These are phyloP conservation scores for Candida argentea DNA, from an alignment of 805 yeast genomes.

Conservation along the genomic window DNA sequence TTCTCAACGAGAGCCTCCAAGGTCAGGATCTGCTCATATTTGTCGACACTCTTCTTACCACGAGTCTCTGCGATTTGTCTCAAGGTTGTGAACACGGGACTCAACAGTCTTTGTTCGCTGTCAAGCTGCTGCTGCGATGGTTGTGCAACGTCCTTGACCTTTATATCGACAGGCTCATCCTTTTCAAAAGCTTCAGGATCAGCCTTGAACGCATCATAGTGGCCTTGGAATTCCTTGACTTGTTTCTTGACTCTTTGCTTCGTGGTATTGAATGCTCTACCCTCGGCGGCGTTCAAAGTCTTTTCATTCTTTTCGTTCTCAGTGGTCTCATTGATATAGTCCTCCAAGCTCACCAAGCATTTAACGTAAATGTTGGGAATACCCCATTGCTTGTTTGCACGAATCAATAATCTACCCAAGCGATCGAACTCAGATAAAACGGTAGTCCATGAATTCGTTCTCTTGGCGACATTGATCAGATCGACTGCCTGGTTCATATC, in stretches of 20 bases:
- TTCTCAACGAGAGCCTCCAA: constrained; percentile 52
- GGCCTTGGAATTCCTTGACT: constrained; percentile 54
- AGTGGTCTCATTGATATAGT: constrained; percentile 43
- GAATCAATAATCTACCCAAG: constrained; percentile 53
- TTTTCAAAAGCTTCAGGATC: constrained; percentile 68
- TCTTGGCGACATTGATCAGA: constrained; percentile 57
- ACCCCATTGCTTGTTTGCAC: constrained; percentile 65
- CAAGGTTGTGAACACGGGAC: constrained; percentile 60
- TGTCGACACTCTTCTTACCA: constrained; percentile 92
- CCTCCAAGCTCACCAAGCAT: constrained; percentile 64
- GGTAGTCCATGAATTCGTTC: constrained; percentile 69
- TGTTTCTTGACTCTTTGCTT: constrained; percentile 84
- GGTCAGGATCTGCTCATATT: constrained; percentile 60
- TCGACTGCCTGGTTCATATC: constrained; percentile 65
- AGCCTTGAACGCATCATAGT: constrained; percentile 49
- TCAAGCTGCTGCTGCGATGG: background rate
- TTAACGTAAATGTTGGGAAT: constrained; percentile 66
- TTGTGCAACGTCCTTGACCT: background rate
- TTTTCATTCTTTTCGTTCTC: constrained; percentile 45
- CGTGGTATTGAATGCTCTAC: constrained; percentile 78
- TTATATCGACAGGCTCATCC: constrained; percentile 32
- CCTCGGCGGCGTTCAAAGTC: constrained; percentile 71
- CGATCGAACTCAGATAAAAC: constrained; percentile 72
- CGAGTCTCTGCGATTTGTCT: constrained; percentile 74
- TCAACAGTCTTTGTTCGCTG: constrained; percentile 29